Evolutionary conservation across 345 rosid genomes (phyloP), one percentile per base, ranked within the genome.

Genomic region (Cardamine chenopodiifolia): DNA sequence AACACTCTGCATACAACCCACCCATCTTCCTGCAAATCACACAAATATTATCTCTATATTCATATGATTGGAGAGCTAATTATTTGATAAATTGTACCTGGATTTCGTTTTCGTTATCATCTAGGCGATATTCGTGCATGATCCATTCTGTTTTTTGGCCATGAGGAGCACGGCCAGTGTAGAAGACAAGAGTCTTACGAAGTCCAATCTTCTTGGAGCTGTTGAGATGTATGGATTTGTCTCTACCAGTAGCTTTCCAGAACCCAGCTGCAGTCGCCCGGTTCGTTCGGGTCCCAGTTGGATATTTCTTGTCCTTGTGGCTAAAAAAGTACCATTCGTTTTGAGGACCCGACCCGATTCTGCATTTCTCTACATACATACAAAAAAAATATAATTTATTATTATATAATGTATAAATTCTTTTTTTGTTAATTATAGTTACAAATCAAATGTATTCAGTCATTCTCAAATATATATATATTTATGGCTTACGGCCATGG

Each of bases 211-310:
- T 89, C 76, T 81, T 87, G 42, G 92, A 83, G 81, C 74, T 85
- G 81, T 74, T 82, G 56, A 85, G 87, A 76, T 90, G 93, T 78
- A 95, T 89, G 66, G 92, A 85, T 83, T 95, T 95, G 85, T 95
- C 99, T 81, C 99, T 89, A 61, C 99, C 99, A 0, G 99, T 95
- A n/a, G 99, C 99, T 68, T 95, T 95, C 99, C 99, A 95, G 54
- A 95, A 95, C 1, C 99, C 99, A 8, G 97, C 99, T 15, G 89
- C 83, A 18, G 99, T 95, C 75, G 99, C 99, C 44, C 99, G 81
- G 76, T 95, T 95, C 25, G 99, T 95, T 79, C 99, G 77, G 23
- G 96, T 95, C 62, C 99, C 99, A 0, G 99, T 95, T 18, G 99
- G 99, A 62, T 95, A 95, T 58, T 95, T 95, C 89, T 92, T 95